Conservation (phyloP, 2,329 filamentous ascomycete species). For the Delphinella strobiligena region DNA sequence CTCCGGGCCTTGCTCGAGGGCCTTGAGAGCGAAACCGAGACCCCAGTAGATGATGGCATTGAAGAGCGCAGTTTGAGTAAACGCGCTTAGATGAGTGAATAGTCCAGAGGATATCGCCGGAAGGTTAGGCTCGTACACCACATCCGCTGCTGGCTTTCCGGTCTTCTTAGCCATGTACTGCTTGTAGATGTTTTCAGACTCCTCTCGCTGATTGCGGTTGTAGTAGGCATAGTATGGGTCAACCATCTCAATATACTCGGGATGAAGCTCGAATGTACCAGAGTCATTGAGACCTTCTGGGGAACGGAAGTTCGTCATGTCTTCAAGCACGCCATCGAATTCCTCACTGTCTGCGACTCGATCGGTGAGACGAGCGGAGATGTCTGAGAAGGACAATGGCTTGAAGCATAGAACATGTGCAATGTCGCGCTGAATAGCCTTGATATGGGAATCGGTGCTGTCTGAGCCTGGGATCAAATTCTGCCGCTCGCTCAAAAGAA, state of each 20-base stretch:
- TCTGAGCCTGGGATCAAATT: constrained; percentile 60
- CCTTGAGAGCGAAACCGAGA: constrained; percentile 66
- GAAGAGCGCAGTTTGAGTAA: constrained; percentile 77
- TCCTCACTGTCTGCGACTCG: constrained; percentile 81
- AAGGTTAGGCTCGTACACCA: constrained; percentile 84
- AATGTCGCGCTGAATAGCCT: constrained; percentile 73
- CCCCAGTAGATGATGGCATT: constrained; percentile 83
- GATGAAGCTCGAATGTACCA: constrained; percentile 85
- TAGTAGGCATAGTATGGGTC: constrained; percentile 96
- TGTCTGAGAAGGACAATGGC: constrained; percentile 86
- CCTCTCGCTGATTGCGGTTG: constrained; percentile 91
- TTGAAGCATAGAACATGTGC: constrained; percentile 93
- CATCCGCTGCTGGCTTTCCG: constrained; percentile 65
- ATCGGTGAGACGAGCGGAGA: constrained; percentile 75
- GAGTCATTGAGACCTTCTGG: constrained; percentile 88
- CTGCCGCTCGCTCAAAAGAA: constrained; percentile 78
- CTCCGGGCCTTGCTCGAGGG: constrained; percentile 51
- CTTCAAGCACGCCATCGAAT: constrained; percentile 71
- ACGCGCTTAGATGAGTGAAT: constrained; percentile 63
- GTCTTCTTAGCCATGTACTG: constrained; percentile 79
- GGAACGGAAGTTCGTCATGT: constrained; percentile 78
- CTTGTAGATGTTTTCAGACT: constrained; percentile 81
- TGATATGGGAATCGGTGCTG: constrained; percentile 41
- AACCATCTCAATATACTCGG: constrained; percentile 72
- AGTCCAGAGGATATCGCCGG: constrained; percentile 63